Evolutionary conservation across 106 monocot species (phyloP).

Genomic region (Xerophyta viscosa): DNA sequence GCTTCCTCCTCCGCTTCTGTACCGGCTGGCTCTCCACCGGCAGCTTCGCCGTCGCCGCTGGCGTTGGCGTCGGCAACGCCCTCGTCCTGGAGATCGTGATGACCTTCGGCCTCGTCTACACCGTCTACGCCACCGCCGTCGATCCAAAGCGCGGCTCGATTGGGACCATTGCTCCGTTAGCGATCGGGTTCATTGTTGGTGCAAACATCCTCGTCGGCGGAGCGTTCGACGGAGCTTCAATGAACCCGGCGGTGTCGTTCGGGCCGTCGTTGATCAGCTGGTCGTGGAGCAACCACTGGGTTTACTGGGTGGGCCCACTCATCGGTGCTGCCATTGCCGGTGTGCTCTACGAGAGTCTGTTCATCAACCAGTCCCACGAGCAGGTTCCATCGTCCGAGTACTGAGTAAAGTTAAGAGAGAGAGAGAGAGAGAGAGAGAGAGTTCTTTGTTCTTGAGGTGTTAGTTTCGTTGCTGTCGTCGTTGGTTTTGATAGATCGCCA

Average conservation of each 20-base stretch:
- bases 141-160: neutral
- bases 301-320: constrained; percentile 5
- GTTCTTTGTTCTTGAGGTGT: neutral
- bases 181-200: constrained; percentile 9
- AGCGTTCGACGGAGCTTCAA: constrained; percentile 4
- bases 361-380: constrained; percentile 3
- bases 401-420: neutral
- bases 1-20: constrained; percentile 4
- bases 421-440: too few species aligned
- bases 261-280: constrained; percentile 5
- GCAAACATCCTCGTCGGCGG: constrained; percentile 12
- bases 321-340: constrained; percentile 4
- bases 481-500: too few species aligned
- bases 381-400: constrained; percentile 7
- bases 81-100: constrained; percentile 12
- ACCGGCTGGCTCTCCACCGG: constrained; percentile 6
- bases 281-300: constrained; percentile 5
- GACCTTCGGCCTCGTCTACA: constrained; percentile 12
- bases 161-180: constrained; percentile 1
- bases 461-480: neutral
- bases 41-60: constrained; percentile 3
- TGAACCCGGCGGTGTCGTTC: constrained; percentile 7
- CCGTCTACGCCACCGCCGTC: constrained; percentile 11
- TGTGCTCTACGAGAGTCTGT: neutral
- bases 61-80: constrained; percentile 4